Base-by-base conservation (phyloP, 2,329 filamentous ascomycete species). In the Botryotinia narcissicola region DNA sequence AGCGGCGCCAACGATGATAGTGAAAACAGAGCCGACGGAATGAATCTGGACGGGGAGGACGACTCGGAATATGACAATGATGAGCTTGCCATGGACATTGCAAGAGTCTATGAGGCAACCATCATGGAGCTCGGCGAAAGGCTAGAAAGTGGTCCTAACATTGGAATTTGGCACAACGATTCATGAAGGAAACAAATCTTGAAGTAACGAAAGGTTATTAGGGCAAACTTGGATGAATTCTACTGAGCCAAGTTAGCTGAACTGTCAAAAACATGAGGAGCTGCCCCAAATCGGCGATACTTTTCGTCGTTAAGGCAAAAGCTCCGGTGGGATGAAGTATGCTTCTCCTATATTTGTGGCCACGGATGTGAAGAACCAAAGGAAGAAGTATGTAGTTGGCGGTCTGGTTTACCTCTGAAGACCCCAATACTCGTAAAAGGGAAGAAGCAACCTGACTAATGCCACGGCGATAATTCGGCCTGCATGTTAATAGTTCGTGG, bases 81-180 rank as follows among this genome's bases (percentile, higher is more conserved):
- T 48, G 80, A 89, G 77, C 87, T 92, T 74, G 85, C 93, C 76
- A 89, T 95, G 86, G 90, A 92, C 76, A 89, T 92, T 68, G 93
- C 90, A 0, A 87, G 87, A 75, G 90, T 97, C 2, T 97, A 96
- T 82, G 93, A 96, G 81, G 87, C 87, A 78, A 96, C 93, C 0
- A 88, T 97, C 76, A 87, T 93, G 57, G 87, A 92, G 79, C 82
- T 97, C 22, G 93, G 92, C 0, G 90, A 91, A 78, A 86, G 88
- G 18, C 82, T 96, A 42, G 90, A 75, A n/a, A 74, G 63, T 71
- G 75, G 66, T 20, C 66, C 66, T 16, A 69, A 44, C 37, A 69
- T 69, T 42, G 66, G 66, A n/a, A 69, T 69, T 25, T 48, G 66
- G 48, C 66, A 69, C 20, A 57, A 57, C 29, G 66, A 57, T 42